phyloP scores from a whole-genome alignment of 2,329 filamentous ascomycete species.

The Ophiostoma angusticollis region DNA sequence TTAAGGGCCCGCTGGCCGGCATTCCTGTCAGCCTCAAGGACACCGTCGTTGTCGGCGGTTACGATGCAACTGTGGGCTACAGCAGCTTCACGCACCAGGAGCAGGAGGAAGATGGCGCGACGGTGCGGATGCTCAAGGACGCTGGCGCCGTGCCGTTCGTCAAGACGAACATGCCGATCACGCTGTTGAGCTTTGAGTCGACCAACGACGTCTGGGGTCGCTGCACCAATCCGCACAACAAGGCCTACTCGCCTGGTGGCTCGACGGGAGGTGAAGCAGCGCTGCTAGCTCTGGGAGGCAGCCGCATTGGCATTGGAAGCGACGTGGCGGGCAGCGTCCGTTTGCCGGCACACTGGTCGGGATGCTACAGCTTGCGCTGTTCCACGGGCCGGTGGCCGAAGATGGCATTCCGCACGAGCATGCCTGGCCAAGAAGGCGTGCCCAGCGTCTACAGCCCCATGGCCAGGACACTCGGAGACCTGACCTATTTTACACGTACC shows the following conservation, averaged over 20 bases:
- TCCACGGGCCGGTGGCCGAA: slow-evolving; percentile 88
- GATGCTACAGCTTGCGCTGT: slow-evolving; percentile 76
- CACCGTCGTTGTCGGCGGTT: slow-evolving; percentile 65
- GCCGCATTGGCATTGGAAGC: slow-evolving; percentile 73
- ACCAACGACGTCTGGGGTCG: slow-evolving; percentile 69
- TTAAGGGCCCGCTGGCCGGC: slow-evolving; percentile 72
- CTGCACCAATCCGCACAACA: slow-evolving; percentile 69
- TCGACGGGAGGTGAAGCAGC: slow-evolving; percentile 80
- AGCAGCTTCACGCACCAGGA: slow-evolving; percentile 59
- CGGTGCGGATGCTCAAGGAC: slow-evolving; percentile 69
- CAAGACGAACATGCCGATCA: slow-evolving; percentile 84
- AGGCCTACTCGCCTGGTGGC: slow-evolving; percentile 75
- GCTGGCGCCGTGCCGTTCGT: slow-evolving; percentile 83
- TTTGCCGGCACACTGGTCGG: slow-evolving; percentile 76
- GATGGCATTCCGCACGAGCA: slow-evolving; percentile 68
- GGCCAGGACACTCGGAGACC: slow-evolving; percentile 70
- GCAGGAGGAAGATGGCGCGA: slow-evolving; percentile 49
- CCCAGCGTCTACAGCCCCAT: slow-evolving; percentile 86
- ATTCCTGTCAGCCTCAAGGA: slow-evolving; percentile 81
- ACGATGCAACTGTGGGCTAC: slow-evolving; percentile 73
- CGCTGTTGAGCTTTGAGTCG: slow-evolving; percentile 75
- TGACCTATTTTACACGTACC: slow-evolving; percentile 70
- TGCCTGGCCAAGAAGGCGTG: slow-evolving; percentile 86
- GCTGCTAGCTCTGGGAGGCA: slow-evolving; percentile 64
- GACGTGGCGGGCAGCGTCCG: slow-evolving; percentile 86